Base-by-base conservation (phyloP, 2,329 filamentous ascomycete genomes). In the Fusarium transvaalense region DNA sequence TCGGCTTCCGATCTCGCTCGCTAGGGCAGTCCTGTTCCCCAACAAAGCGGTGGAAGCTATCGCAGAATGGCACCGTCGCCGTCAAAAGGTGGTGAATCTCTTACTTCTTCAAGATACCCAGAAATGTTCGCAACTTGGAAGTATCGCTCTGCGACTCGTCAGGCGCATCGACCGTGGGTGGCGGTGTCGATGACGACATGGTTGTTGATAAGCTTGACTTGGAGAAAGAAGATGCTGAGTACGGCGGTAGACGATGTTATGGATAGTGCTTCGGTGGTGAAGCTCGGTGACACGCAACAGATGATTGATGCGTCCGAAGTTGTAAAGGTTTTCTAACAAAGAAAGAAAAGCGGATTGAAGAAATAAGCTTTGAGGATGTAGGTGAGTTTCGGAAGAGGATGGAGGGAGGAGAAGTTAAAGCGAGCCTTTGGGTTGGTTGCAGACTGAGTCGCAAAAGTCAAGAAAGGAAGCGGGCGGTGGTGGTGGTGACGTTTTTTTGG, bases 101-200 rank as follows among this genome's bases (percentile, higher is more conserved):
- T 82, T 86, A 97, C 93, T 92, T 97, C 81, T 91, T 91, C 76
- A 98, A 82, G 72, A 97, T 97, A 55, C 90, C 88, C 65, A 97
- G 80, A 76, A 98, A 97, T 2, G 93, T 97, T 81, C 89, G 92
- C 76, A 98, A 84, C 85, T 97, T 97, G 71, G 92, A 95, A 71
- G 88, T 89, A 61, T 98, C 94, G 82, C 92, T 94, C 70, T 85
- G 84, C 25, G 77, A 68, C 71, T 85, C 84, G 58, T 85, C 84
- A 17, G 80, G 71, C 32, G 77, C 66, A 35, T 78, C 78, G 65
- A 74, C 74, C 58, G 66, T 73, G 50, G 74, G 73, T 56, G 72
- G 77, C 64, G 75, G 71, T 70, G 75, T 67, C 69, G 79, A 77
- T 71, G 79, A 78, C 76, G 80, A 77, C 80, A 80, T 79, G 66